These are phyloP conservation scores for Blastomyces silverae DNA, from an alignment of 2,329 filamentous ascomycete species.

Conservation along the genomic window DNA sequence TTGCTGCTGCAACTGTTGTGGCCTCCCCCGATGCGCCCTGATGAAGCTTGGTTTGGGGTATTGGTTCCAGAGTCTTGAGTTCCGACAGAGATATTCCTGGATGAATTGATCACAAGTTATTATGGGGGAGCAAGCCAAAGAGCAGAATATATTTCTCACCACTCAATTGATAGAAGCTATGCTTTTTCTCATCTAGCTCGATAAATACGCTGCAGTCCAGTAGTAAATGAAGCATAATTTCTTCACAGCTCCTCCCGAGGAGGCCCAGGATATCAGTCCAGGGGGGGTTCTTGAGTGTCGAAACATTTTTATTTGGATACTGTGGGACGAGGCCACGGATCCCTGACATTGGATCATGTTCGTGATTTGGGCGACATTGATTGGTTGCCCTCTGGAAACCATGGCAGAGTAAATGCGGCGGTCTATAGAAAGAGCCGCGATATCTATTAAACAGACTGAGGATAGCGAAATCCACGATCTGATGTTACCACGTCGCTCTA, in stretches of 20 bases:
- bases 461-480: slow-evolving; percentile 72
- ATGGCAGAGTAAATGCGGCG: slow-evolving; percentile 73
- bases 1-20: background rate
- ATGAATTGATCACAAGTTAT: background rate
- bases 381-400: slow-evolving; percentile 58
- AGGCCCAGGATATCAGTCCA: slow-evolving; percentile 72
- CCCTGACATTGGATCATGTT: slow-evolving; percentile 35
- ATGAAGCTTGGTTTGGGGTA: background rate
- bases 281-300: slow-evolving; percentile 58
- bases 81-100: slow-evolving; percentile 11
- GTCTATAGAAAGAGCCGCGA: slow-evolving; percentile 45
- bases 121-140: background rate
- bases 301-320: slow-evolving; percentile 64
- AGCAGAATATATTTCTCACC: slow-evolving; percentile 47
- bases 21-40: background rate
- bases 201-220: slow-evolving; percentile 71
- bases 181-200: slow-evolving; percentile 51
- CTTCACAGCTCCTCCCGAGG: slow-evolving; percentile 67
- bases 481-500: slow-evolving; percentile 10
- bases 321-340: slow-evolving; percentile 61
- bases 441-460: slow-evolving; percentile 65
- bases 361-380: slow-evolving; percentile 26
- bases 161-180: slow-evolving; percentile 71
- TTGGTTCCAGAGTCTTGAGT: background rate
- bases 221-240: slow-evolving; percentile 69